Evolutionary conservation across 768 basidiomycete genomes (phyloP).

Genomic region (Termitomyces sp.): DNA sequence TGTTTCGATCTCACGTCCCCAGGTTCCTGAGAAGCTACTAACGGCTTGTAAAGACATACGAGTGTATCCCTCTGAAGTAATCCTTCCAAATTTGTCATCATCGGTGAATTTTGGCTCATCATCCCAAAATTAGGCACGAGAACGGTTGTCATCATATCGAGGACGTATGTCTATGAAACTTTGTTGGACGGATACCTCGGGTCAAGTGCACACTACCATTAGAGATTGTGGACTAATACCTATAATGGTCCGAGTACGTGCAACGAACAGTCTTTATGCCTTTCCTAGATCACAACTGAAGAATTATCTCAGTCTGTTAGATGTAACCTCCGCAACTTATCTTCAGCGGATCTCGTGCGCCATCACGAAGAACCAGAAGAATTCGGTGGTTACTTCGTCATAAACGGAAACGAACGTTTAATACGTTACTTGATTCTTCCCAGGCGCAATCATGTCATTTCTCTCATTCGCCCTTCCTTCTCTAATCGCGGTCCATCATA

Average conservation of each 20-base stretch:
- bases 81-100: not conserved
- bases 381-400: constrained; percentile 97
- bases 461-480: constrained; percentile 88
- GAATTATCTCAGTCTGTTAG: constrained; percentile 61
- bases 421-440: constrained; percentile 97
- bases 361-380: constrained; percentile 97
- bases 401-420: constrained; percentile 98
- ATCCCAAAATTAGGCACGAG: constrained; percentile 65
- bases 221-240: constrained; percentile 92
- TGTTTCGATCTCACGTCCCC: constrained; percentile 77
- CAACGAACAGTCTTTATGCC: not conserved
- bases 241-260: constrained; percentile 91
- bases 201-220: constrained; percentile 61
- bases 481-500: constrained; percentile 91
- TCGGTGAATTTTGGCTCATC: constrained; percentile 6
- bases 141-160: constrained; percentile 88
- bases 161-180: constrained; percentile 85
- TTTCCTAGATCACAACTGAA: not conserved
- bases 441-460: constrained; percentile 91
- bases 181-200: constrained; percentile 74
- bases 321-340: constrained; percentile 85
- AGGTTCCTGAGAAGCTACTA: constrained; percentile 79
- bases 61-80: constrained; percentile 87
- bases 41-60: constrained; percentile 55
- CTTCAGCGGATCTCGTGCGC: constrained; percentile 80